Evolutionary conservation across 2,329 filamentous ascomycete species (phyloP).

Genomic region (Blastomyces emzantsi): DNA sequence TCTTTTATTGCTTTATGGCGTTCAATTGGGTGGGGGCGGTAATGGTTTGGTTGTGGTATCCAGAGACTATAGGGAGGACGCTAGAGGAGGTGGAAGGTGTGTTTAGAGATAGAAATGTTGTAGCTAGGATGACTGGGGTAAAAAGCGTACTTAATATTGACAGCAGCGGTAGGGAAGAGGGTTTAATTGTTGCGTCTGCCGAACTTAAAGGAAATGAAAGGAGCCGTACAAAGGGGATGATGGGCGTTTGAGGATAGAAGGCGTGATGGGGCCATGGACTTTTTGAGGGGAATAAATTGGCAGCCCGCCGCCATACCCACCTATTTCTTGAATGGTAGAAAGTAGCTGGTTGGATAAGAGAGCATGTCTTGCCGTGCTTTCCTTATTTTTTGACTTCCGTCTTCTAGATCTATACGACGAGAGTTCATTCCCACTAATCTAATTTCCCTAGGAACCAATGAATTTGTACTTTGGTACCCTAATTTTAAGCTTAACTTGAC

Average conservation of each 20-base stretch:
- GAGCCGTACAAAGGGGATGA: background rate
- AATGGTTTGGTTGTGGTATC: constrained; percentile 32
- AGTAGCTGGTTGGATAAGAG: background rate
- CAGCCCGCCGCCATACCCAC: background rate
- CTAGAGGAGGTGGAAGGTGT: constrained; percentile 33
- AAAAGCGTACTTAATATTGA: background rate
- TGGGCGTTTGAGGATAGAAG: background rate
- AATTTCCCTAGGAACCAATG: no score
- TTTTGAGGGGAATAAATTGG: background rate
- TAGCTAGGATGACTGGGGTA: background rate
- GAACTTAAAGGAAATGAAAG: background rate
- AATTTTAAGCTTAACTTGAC: no score
- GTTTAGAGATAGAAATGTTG: constrained; percentile 2
- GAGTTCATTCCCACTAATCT: background rate
- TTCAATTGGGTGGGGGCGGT: constrained; percentile 40
- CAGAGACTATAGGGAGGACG: constrained; percentile 32
- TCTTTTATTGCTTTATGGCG: constrained; percentile 43
- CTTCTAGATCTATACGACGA: background rate
- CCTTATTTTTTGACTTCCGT: no score
- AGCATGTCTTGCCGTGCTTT: background rate
- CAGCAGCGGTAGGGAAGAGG: background rate
- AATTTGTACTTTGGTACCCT: no score
- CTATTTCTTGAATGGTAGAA: background rate
- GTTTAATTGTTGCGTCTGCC: background rate
- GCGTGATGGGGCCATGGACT: background rate